phyloP scores from a whole-genome alignment of 2,329 filamentous ascomycete genomes.

The Penicillium paneum region DNA sequence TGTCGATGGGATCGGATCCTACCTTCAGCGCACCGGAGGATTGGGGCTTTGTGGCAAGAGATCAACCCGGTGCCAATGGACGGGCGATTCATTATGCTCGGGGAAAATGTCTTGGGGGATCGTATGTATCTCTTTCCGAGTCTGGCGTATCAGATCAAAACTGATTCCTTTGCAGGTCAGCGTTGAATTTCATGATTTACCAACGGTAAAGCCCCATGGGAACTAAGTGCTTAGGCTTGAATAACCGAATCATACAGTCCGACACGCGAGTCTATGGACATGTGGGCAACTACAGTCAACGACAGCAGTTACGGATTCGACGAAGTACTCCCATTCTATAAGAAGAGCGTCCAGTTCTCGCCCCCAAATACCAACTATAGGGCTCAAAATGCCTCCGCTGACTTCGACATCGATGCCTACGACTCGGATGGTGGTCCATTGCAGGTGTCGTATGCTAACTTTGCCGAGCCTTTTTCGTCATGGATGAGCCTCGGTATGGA shows the following conservation, averaged over 20 bases:
- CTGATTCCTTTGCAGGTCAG: constrained; percentile 16
- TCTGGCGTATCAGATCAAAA: background rate
- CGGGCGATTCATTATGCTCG: constrained; percentile 26
- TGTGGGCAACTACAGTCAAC: constrained; percentile 28
- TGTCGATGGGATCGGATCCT: constrained; percentile 25
- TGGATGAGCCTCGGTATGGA: constrained; percentile 42
- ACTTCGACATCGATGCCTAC: constrained; percentile 26
- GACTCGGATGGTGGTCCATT: constrained; percentile 35
- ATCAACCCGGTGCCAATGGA: constrained; percentile 23
- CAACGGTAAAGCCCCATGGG: constrained; percentile 18
- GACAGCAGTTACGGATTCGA: constrained; percentile 31
- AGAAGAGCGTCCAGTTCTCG: constrained; percentile 28
- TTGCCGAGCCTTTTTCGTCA: constrained; percentile 38
- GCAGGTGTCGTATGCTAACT: constrained; percentile 44
- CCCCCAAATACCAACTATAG: constrained; percentile 21
- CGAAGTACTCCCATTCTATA: constrained; percentile 24
- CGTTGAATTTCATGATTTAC: constrained; percentile 31
- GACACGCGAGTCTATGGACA: constrained; percentile 21
- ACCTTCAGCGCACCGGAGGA: constrained; percentile 14
- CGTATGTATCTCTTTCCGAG: constrained; percentile 12
- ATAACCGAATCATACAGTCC: constrained; percentile 11
- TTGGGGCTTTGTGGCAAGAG: constrained; percentile 26
- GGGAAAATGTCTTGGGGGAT: constrained; percentile 31
- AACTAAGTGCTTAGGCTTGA: background rate
- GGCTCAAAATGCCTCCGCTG: constrained; percentile 25